These are phyloP conservation scores for Chamaecyparis obtusa DNA, from an alignment of 75 land plant species.

Conservation along the genomic window DNA sequence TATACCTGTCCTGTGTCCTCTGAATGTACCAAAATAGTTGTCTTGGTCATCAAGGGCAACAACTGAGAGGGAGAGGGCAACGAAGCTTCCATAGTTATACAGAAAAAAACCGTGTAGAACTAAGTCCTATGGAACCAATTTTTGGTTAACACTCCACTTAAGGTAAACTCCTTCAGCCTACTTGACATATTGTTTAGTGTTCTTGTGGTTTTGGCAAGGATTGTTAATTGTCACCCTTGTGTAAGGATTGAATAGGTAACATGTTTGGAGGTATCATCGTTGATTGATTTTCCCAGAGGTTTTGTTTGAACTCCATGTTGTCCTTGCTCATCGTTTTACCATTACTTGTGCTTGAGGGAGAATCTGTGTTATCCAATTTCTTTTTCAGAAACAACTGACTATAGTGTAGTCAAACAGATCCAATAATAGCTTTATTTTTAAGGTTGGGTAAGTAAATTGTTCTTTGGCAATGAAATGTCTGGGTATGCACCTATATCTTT, in stretches of 20 bases:
- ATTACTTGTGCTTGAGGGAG: not conserved
- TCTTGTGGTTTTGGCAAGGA: not conserved
- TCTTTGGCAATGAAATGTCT: not conserved
- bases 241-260: not conserved
- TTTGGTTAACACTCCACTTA: not conserved
- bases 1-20: too few relatives aligned
- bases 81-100: not conserved
- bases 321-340: not conserved
- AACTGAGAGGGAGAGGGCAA: too few relatives aligned
- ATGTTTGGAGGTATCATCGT: not conserved
- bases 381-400: not conserved
- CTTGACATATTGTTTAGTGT: not conserved
- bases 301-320: not conserved
- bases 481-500: not conserved
- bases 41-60: too few relatives aligned
- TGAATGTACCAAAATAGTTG: too few relatives aligned
- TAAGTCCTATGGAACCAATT: not conserved
- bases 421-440: too few relatives aligned
- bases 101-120: not conserved
- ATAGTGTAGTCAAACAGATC: too few relatives aligned
- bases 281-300: not conserved
- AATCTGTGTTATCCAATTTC: not conserved
- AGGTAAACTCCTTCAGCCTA: not conserved
- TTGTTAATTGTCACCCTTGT: not conserved
- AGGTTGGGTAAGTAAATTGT: not conserved